Evolutionary conservation across 2,329 filamentous ascomycete genomes (phyloP).

Genomic region (Colletotrichum musae): DNA sequence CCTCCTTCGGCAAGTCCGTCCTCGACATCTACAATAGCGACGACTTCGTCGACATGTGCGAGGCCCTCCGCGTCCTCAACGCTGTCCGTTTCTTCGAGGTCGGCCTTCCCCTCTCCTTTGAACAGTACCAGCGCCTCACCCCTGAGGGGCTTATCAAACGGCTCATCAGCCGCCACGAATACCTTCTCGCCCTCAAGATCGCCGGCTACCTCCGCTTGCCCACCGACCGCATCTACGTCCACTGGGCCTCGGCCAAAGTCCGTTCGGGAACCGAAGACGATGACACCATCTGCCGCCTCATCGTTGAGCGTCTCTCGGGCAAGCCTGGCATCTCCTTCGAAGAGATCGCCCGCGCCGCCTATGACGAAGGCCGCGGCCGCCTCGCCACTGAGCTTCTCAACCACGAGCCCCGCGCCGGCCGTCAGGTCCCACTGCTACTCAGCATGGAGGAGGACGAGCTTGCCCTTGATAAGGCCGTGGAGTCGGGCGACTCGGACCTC

Average conservation of each 20-base stretch:
- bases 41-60: constrained; percentile 98
- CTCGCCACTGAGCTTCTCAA: constrained; percentile 93
- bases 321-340: constrained; percentile 97
- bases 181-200: constrained; percentile 89
- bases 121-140: constrained; percentile 92
- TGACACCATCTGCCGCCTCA: constrained; percentile 86
- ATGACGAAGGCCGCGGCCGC: constrained; percentile 91
- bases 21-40: constrained; percentile 98
- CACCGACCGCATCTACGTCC: constrained; percentile 91
- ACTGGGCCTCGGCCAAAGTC: constrained; percentile 97
- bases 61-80: constrained; percentile 92
- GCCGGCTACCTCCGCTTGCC: constrained; percentile 89
- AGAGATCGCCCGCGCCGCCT: constrained; percentile 90
- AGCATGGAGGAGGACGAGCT: constrained; percentile 97
- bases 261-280: constrained; percentile 88
- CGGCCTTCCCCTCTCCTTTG: constrained; percentile 90
- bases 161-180: constrained; percentile 90
- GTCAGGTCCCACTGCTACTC: constrained; percentile 92
- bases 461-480: constrained; percentile 95
- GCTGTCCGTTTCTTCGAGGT: constrained; percentile 93
- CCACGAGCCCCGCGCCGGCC: constrained; percentile 93
- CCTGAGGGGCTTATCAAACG: constrained; percentile 90
- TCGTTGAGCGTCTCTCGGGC: constrained; percentile 88
- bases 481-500: constrained; percentile 94
- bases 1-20: constrained; percentile 97